Evolutionary conservation across 139 green algal genomes (phyloP).

Genomic region (Eudorina sp.): DNA sequence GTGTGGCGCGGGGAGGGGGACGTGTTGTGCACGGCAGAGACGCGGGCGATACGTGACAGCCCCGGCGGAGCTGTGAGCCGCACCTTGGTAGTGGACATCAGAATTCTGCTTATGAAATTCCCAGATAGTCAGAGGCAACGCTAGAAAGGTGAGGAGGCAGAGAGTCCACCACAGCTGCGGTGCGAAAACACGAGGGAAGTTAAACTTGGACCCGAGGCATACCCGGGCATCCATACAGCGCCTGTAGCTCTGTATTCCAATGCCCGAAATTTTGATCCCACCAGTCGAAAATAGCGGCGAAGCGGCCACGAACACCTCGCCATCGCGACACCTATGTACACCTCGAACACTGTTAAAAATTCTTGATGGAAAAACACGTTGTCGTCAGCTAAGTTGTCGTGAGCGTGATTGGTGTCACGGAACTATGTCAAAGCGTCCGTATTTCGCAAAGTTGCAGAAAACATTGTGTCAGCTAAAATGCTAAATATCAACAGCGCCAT

Average conservation of each 20-base stretch:
- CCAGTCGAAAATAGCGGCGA: conserved; percentile 42
- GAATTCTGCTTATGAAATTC: conserved; percentile 77
- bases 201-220: not conserved
- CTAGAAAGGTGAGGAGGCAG: conserved; percentile 70
- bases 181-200: not conserved
- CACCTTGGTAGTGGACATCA: conserved; percentile 52
- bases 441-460: too few species aligned
- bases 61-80: too few species aligned
- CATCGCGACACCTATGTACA: conserved; percentile 7
- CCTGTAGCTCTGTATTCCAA: not conserved
- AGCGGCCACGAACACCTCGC: conserved; percentile 56
- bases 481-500: too few species aligned
- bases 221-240: too few species aligned
- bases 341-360: too few species aligned
- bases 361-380: too few species aligned
- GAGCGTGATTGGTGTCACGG: too few species aligned
- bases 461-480: too few species aligned
- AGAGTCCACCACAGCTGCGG: conserved; percentile 70
- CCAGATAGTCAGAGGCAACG: conserved; percentile 83
- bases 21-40: too few species aligned
- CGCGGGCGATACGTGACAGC: too few species aligned
- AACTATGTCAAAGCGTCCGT: too few species aligned
- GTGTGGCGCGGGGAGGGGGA: not conserved
- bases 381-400: too few species aligned
- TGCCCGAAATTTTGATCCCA: not conserved